Evolutionary conservation across 345 rosid species (phyloP).

Genomic region (Rhodamnia argentea): DNA sequence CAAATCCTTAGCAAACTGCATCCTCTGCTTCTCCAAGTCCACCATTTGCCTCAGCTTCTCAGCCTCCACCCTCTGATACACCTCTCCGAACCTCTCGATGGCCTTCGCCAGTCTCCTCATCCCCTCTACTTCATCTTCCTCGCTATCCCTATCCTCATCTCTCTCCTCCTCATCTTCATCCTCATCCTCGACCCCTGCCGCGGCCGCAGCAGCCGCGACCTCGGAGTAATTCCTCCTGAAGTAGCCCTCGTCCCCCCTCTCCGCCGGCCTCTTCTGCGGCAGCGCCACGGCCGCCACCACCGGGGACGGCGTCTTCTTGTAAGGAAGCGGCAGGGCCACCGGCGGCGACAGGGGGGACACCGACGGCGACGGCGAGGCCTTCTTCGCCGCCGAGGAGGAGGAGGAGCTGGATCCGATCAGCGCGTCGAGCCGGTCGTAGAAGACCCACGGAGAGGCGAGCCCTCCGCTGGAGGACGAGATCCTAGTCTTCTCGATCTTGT

Average conservation of each 20-base stretch:
- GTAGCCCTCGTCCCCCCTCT: constrained; percentile 23
- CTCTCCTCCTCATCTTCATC: constrained; percentile 30
- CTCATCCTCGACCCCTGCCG: constrained; percentile 28
- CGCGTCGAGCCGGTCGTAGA: constrained; percentile 64
- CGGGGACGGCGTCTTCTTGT: constrained; percentile 20
- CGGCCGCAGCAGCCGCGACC: constrained; percentile 83
- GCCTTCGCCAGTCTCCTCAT: constrained; percentile 53
- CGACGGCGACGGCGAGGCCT: constrained; percentile 27
- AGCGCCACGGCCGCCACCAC: constrained; percentile 34
- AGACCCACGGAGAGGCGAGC: constrained; percentile 63
- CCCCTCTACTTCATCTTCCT: constrained; percentile 35
- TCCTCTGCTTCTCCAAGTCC: constrained; percentile 96
- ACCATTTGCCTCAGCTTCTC: constrained; percentile 90
- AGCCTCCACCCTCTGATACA: constrained; percentile 77
- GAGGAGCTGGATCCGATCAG: constrained; percentile 62
- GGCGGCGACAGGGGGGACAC: constrained; percentile 31
- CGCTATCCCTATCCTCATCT: constrained; percentile 21
- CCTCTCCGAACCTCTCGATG: constrained; percentile 79
- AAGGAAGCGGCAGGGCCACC: constrained; percentile 30
- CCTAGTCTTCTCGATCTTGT: constrained; percentile 84
- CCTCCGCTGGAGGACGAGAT: constrained; percentile 47
- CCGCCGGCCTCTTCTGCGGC: constrained; percentile 56
- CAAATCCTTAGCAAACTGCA: constrained; percentile 89
- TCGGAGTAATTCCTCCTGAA: constrained; percentile 72
- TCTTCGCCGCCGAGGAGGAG: constrained; percentile 6